Conservation (phyloP, 768 basidiomycete genomes). For the Rhizopogon rudus region DNA sequence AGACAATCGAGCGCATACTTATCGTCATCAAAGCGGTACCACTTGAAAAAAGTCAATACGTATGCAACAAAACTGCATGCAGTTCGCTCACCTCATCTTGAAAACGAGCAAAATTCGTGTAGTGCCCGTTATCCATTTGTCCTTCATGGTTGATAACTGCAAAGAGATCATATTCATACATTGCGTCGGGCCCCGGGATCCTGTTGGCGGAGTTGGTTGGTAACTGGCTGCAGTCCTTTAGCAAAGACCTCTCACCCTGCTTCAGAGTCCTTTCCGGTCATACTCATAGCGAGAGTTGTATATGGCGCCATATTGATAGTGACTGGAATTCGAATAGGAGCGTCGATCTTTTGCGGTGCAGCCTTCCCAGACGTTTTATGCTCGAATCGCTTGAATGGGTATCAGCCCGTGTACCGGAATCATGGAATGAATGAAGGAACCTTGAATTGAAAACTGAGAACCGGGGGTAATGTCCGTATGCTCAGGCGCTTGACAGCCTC, state of each 20-base stretch:
- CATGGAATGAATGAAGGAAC: slow-evolving; percentile 32
- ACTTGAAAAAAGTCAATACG: slow-evolving; percentile 38
- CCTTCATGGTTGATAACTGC: slow-evolving; percentile 95
- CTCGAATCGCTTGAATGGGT: slow-evolving; percentile 72
- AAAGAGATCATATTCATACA: slow-evolving; percentile 90
- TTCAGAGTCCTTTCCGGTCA: slow-evolving; percentile 39
- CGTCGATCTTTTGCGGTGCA: slow-evolving; percentile 80
- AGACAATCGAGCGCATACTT: slow-evolving; percentile 47
- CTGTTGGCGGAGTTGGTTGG: slow-evolving; percentile 17
- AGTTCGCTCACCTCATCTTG: slow-evolving; percentile 69
- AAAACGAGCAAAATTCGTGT: slow-evolving; percentile 81
- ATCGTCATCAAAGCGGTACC: slow-evolving; percentile 94
- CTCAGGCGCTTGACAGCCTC: slow-evolving; percentile 83
- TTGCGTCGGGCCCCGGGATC: slow-evolving; percentile 51
- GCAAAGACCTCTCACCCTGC: slow-evolving; percentile 17
- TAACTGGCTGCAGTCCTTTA: neutral
- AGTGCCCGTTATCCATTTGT: slow-evolving; percentile 92
- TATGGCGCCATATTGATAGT: slow-evolving; percentile 86
- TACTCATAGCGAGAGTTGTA: slow-evolving; percentile 59
- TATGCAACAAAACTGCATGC: neutral
- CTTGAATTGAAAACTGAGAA: slow-evolving; percentile 94
- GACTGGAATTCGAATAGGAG: slow-evolving; percentile 76
- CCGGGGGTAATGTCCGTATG: slow-evolving; percentile 80
- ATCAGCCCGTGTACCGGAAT: neutral
- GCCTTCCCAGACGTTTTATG: slow-evolving; percentile 73